Evolutionary conservation across 768 basidiomycete genomes (phyloP).

Genomic region (Suillus ampliporus): DNA sequence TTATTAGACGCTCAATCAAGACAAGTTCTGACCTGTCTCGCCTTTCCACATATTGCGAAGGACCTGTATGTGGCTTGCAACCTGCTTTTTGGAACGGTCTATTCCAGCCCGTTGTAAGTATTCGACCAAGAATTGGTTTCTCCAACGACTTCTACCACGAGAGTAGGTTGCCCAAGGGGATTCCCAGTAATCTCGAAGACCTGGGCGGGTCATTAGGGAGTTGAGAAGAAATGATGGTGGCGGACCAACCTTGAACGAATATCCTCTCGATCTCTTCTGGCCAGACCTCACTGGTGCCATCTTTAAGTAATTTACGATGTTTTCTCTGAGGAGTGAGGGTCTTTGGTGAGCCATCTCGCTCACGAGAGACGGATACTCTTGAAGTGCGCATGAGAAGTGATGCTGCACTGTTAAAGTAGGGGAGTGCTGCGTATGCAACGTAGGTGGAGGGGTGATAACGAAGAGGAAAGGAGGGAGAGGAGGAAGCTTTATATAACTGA

Average conservation of each 20-base stretch:
- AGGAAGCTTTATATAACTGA: constrained; percentile 41
- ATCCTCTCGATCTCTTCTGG: constrained; percentile 77
- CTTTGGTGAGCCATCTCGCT: constrained; percentile 23
- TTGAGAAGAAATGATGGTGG: constrained; percentile 3
- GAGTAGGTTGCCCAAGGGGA: constrained; percentile 84
- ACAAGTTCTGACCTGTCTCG: constrained; percentile 59
- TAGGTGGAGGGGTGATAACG: constrained; percentile 12
- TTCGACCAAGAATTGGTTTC: constrained; percentile 86
- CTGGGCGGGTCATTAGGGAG: constrained; percentile 39
- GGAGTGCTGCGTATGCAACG: constrained; percentile 12
- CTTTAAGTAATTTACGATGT: constrained; percentile 84
- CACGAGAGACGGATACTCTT: constrained; percentile 26
- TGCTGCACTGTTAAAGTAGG: background rate
- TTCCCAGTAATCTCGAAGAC: constrained; percentile 78
- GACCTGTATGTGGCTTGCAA: constrained; percentile 89
- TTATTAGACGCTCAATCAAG: constrained; percentile 7
- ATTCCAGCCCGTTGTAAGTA: constrained; percentile 74
- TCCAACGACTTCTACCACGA: constrained; percentile 78
- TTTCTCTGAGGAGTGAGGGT: constrained; percentile 73
- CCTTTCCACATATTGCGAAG: constrained; percentile 90
- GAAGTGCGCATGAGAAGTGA: constrained; percentile 28
- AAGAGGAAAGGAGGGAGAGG: constrained; percentile 25
- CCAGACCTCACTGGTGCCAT: constrained; percentile 82
- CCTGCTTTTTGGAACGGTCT: constrained; percentile 82
- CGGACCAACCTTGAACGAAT: constrained; percentile 70